Percentiles rank a stretch among this genome's conserved stretches.
phyloP scores from a whole-genome alignment of 345 rosid genomes.

The Bretschneidera sinensis region DNA sequence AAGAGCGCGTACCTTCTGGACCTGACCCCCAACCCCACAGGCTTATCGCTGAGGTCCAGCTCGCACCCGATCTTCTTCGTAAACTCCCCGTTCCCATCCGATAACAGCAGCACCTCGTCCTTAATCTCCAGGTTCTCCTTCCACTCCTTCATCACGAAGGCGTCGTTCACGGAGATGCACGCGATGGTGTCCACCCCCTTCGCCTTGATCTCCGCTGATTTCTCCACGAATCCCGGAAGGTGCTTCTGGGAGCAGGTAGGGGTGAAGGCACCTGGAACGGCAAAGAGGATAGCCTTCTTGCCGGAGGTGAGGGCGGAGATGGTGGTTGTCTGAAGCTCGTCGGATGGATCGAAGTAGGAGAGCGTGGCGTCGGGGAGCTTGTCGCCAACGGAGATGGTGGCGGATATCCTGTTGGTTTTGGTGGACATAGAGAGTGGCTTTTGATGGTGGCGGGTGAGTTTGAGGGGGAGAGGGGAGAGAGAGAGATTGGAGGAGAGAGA shows the following conservation, averaged over 20 bases:
- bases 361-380: slow-evolving; percentile 83
- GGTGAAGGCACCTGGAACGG: slow-evolving; percentile 93
- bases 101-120: slow-evolving; percentile 67
- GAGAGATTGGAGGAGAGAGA: slow-evolving; percentile 32
- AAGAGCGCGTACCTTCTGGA: slow-evolving; percentile 75
- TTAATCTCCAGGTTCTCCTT: slow-evolving; percentile 61
- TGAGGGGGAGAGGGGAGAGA: slow-evolving; percentile 29
- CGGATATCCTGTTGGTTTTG: slow-evolving; percentile 28
- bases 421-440: slow-evolving; percentile 21
- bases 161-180: slow-evolving; percentile 92
- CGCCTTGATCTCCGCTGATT: slow-evolving; percentile 65
- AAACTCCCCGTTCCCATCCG: slow-evolving; percentile 76
- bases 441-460: slow-evolving; percentile 23
- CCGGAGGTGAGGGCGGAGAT: slow-evolving; percentile 67
- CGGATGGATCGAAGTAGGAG: slow-evolving; percentile 73
- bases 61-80: slow-evolving; percentile 73
- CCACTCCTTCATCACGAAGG: slow-evolving; percentile 87
- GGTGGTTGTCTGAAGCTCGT: slow-evolving; percentile 74
- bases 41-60: slow-evolving; percentile 80
- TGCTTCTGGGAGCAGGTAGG: slow-evolving; percentile 95
- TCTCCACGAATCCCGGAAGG: slow-evolving; percentile 84
- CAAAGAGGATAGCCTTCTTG: slow-evolving; percentile 74
- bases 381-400: slow-evolving; percentile 71
- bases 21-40: slow-evolving; percentile 74
- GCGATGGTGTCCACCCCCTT: slow-evolving; percentile 84